Evolutionary conservation across 495 filamentous ascomycete species (phyloP).

Genomic region (Podospora australis): DNA sequence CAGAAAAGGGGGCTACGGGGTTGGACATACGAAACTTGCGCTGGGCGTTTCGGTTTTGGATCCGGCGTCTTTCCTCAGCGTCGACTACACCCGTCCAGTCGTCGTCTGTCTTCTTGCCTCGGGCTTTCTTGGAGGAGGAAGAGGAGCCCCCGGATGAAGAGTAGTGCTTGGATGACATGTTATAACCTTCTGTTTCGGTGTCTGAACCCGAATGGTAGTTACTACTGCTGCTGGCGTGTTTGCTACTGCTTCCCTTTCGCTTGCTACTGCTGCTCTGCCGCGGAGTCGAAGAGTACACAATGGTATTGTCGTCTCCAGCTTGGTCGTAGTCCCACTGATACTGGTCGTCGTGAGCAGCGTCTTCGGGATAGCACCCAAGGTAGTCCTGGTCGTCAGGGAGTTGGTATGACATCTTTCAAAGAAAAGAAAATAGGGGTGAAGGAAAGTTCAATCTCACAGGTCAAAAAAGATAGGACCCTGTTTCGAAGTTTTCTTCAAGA

Average conservation of each 20-base stretch:
- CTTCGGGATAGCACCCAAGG: not conserved
- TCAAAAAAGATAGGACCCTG: slow-evolving; percentile 5
- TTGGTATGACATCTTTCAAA: slow-evolving; percentile 28
- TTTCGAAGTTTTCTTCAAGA: slow-evolving; percentile 7
- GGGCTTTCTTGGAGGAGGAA: slow-evolving; percentile 26
- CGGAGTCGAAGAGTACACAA: slow-evolving; percentile 6
- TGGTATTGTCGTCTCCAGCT: slow-evolving; percentile 2
- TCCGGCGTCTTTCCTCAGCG: slow-evolving; percentile 52
- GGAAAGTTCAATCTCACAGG: slow-evolving; percentile 19
- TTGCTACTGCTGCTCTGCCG: slow-evolving; percentile 12
- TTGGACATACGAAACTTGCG: slow-evolving; percentile 50
- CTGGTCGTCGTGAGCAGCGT: not conserved
- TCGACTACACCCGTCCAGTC: slow-evolving; percentile 57
- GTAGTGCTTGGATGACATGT: slow-evolving; percentile 32
- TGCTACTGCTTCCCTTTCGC: slow-evolving; percentile 11
- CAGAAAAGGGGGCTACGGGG: not conserved
- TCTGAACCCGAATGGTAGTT: slow-evolving; percentile 23
- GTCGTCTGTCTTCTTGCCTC: slow-evolving; percentile 39
- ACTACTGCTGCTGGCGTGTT: not conserved
- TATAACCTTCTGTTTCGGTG: slow-evolving; percentile 22
- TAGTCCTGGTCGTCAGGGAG: slow-evolving; percentile 12
- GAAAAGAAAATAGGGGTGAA: slow-evolving; percentile 4
- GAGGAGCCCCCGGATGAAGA: slow-evolving; percentile 28
- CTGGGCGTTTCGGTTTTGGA: slow-evolving; percentile 56
- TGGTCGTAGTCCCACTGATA: slow-evolving; percentile 3